These are phyloP conservation scores for Sphagnum fallax DNA, from an alignment of 228 moss, liverwort and hornwort species.

Conservation along the genomic window DNA sequence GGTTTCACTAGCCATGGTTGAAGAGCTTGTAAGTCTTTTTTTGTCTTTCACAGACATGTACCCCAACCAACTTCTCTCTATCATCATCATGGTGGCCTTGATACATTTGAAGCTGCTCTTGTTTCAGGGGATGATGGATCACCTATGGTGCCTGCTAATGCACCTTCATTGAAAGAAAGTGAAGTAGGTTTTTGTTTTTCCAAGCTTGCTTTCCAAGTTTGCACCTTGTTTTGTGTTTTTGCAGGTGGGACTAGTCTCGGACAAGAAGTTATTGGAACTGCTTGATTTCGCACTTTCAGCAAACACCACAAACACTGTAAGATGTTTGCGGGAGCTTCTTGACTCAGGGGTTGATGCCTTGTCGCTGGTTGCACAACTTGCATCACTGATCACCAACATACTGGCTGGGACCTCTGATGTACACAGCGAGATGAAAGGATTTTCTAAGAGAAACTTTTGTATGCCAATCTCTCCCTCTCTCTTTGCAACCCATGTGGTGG, in stretches of 20 bases:
- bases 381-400: conserved; percentile 90
- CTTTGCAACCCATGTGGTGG: too few species aligned
- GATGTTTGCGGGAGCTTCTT: conserved; percentile 79
- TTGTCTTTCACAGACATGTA: too few species aligned
- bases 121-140: too few species aligned
- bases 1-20: conserved; percentile 72
- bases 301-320: conserved; percentile 88
- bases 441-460: conserved; percentile 63
- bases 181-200: too few species aligned
- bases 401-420: conserved; percentile 69
- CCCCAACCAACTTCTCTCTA: too few species aligned
- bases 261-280: conserved; percentile 76
- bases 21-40: conserved; percentile 70
- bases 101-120: too few species aligned
- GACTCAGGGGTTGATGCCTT: conserved; percentile 84
- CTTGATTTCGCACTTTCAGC: conserved; percentile 87
- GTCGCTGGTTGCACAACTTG: conserved; percentile 85
- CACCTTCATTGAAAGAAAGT: too few species aligned
- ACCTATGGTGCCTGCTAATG: too few species aligned
- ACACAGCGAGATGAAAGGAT: conserved; percentile 67
- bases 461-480: conserved; percentile 15
- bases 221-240: background rate
- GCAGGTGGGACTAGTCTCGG: conserved; percentile 83
- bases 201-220: too few species aligned
- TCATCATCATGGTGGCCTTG: too few species aligned